Evolutionary conservation across 2,329 filamentous ascomycete genomes (phyloP).

Genomic region (Colletotrichum sp.): DNA sequence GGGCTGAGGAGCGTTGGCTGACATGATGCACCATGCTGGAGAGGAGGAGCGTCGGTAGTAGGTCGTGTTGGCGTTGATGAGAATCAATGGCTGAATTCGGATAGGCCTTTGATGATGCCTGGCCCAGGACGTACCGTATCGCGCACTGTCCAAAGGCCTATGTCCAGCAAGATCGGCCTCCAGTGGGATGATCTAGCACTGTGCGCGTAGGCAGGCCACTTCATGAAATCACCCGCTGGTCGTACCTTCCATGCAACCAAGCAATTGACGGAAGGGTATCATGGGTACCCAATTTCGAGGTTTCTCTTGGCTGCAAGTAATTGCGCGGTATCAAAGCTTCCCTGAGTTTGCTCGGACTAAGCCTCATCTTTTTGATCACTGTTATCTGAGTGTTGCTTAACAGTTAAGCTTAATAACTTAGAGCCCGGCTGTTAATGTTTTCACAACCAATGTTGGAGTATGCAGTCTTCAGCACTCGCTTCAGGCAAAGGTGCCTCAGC

Average conservation of each 20-base stretch:
- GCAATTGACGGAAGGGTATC: not conserved
- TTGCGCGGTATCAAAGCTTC: not conserved
- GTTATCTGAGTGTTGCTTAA: not conserved
- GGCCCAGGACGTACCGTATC: not conserved
- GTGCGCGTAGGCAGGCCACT: not conserved
- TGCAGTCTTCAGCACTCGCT: not conserved
- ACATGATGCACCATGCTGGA: constrained; percentile 17
- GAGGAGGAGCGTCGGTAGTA: not conserved
- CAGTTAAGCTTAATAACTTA: not conserved
- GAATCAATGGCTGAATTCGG: not conserved
- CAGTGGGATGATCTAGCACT: not conserved
- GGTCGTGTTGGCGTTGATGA: not conserved
- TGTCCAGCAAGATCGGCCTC: not conserved
- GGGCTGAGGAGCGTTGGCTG: constrained; percentile 63
- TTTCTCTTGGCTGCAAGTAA: not conserved
- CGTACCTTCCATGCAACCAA: not conserved
- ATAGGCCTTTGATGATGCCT: not conserved
- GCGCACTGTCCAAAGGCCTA: not conserved
- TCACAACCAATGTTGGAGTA: not conserved
- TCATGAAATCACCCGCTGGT: not conserved
- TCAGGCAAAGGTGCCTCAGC: not conserved
- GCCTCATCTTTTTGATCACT: not conserved
- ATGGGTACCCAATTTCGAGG: not conserved
- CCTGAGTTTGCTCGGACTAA: not conserved
- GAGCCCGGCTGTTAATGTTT: not conserved